Conservation (phyloP, 257 asterid genomes). For the Gentiana dahurica region DNA sequence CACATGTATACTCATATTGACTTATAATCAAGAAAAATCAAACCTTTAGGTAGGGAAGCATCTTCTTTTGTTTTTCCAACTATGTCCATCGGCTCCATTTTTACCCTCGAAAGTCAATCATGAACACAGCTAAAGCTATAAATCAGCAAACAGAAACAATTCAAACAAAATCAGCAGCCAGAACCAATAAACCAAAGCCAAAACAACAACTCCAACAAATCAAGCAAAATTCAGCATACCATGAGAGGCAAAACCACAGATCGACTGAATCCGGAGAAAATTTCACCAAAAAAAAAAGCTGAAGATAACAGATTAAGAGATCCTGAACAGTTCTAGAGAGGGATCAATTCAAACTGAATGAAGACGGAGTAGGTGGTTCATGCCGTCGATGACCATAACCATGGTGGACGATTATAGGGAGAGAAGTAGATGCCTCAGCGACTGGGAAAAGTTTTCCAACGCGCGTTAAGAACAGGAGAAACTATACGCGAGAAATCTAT, state of each 20-base stretch:
- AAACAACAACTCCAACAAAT: neutral
- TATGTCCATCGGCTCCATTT: conserved; percentile 92
- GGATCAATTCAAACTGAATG: conserved; percentile 12
- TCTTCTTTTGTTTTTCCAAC: conserved; percentile 88
- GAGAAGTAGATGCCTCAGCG: conserved; percentile 23
- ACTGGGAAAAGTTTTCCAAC: conserved; percentile 17
- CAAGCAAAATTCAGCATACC: conserved; percentile 9
- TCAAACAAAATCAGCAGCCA: conserved; percentile 6
- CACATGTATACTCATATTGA: no score
- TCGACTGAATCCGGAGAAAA: neutral
- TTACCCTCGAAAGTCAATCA: conserved; percentile 14
- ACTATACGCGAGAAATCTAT: conserved; percentile 11
- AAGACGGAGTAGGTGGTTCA: conserved; percentile 24
- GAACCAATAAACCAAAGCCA: neutral
- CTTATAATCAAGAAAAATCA: neutral
- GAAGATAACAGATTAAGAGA: no score
- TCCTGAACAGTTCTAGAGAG: no score
- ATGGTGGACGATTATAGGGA: conserved; percentile 29
- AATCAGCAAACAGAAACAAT: neutral
- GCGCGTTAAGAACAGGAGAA: conserved; percentile 15
- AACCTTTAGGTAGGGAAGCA: conserved; percentile 98
- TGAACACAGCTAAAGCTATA: neutral
- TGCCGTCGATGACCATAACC: conserved; percentile 9
- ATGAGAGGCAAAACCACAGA: neutral
- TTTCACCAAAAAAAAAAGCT: no score